Base-by-base conservation (phyloP, 768 basidiomycete genomes). In the Mycena latifolia region DNA sequence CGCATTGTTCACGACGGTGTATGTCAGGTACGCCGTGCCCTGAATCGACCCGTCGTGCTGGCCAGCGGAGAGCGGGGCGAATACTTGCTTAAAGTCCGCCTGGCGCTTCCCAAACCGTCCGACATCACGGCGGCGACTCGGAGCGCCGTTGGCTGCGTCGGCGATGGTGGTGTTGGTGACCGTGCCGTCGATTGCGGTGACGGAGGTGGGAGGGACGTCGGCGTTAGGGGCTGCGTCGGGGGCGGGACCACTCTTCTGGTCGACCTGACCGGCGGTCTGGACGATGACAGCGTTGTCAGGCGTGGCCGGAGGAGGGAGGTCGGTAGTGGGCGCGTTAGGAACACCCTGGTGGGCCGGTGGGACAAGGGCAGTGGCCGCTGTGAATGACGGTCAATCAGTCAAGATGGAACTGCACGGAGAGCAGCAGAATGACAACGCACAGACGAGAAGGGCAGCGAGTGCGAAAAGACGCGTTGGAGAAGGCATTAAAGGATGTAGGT, bases 1-100 rank as follows among this genome's bases (percentile, higher is more conserved):
- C 31, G 77, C 66, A 67, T 85, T 85, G 55, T 73, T 66, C 3
- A 86, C 79, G 39, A 84, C 72, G 1, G 81, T 83, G 69, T 80
- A 86, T 14, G 84, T 85, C 28, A 85, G 73, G 69, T 84, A 85
- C 2, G 83, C 82, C 1, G 82, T 85, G n/a, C 83, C 83, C 72
- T 85, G 63, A 22, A 85, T 81, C 18, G 84, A 80, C 15, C 74
- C 82, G 64, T 81, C 82, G 15, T 61, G 74, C 12, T 73, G 60
- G 2, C 74, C 74, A n/a, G 73, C 77, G 3, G 80, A 79, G 5
- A 79, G 77, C 2, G 82, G 82, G 1, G 70, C 53, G 68, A 86
- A 86, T 5, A 85, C 79, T 20, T 76, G 64, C 15, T 77, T 71
- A 53, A 53, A 58, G 8, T 69, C 65, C 31, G 75, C 45, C 28